Base-by-base conservation (phyloP, 371 early-diverging fungal genomes). In the Lichtheimia hyalospora region DNA sequence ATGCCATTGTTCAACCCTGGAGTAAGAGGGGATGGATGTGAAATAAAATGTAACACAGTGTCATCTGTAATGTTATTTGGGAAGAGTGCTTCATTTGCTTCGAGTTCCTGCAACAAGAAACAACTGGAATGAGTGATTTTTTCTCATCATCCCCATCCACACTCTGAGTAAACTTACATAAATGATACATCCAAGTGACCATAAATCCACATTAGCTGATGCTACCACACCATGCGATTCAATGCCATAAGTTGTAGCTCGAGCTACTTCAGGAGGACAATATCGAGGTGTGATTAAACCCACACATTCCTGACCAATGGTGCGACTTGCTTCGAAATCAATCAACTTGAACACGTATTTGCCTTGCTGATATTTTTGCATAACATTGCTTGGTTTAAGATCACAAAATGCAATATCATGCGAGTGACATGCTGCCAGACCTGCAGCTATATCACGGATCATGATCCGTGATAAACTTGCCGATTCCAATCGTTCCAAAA, bases 1-100 rank as follows among this genome's bases (percentile, higher is more conserved):
- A 79, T 49, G 0, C 79, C 76, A 53, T 79, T 79, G 25, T 68
- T 75, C 7, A 79, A 61, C 42, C 63, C 69, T 3, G 79, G 79
- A n/a, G 79, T 79, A 16, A 74, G 69, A 15, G 74, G 72, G 10
- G 79, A 75, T 13, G 79, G 79, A 61, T 79, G 79, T 0, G 79
- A 79, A 23, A 79, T 56, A 48, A 79, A 79, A 42, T 79, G 79
- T 3, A 79, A 51, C 28, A 79, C 75, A 0, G 79, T 79, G 53
- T 75, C 76, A 54, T 79, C 79, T n/a, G 71, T 79, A 52, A 72
- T 74, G 23, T 63, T 74, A 39, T 42, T 63, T 27, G 72, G 52
- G 49, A 79, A 79, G 27, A 79, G 49, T 0, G 79, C 62, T 40
- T 69, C 68, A 24, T 72, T 69, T 0, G 76, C 73, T 28, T 75